Evolutionary conservation across 768 basidiomycete species (phyloP).

Genomic region (Pulveroboletus frians): DNA sequence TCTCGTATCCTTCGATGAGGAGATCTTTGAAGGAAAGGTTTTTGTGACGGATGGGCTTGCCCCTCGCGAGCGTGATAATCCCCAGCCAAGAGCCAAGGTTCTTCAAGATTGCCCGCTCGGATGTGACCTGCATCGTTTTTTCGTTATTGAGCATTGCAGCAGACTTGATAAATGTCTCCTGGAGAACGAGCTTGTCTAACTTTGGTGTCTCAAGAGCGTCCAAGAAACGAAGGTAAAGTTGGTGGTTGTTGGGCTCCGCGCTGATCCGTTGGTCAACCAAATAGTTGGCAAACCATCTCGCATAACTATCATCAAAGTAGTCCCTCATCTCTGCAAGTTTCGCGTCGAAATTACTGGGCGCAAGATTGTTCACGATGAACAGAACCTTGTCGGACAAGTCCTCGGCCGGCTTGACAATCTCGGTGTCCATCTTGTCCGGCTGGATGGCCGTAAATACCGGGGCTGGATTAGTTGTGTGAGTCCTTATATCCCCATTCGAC

Average conservation of each 20-base stretch:
- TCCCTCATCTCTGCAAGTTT: slow-evolving; percentile 85
- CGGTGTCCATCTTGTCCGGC: slow-evolving; percentile 60
- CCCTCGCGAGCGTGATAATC: slow-evolving; percentile 84
- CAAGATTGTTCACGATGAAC: slow-evolving; percentile 98
- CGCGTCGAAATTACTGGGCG: slow-evolving; percentile 85
- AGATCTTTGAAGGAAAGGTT: slow-evolving; percentile 96
- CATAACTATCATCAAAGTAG: slow-evolving; percentile 76
- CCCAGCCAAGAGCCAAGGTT: slow-evolving; percentile 96
- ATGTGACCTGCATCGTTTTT: slow-evolving; percentile 75
- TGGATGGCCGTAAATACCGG: slow-evolving; percentile 75
- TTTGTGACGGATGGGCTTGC: slow-evolving; percentile 88
- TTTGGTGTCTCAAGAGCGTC: slow-evolving; percentile 69
- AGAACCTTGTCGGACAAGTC: slow-evolving; percentile 89
- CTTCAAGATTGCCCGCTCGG: slow-evolving; percentile 85
- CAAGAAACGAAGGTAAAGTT: slow-evolving; percentile 89
- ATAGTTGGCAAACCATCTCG: slow-evolving; percentile 97
- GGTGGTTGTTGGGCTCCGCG: slow-evolving; percentile 95
- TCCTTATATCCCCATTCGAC: slow-evolving; percentile 37
- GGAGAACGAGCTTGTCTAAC: slow-evolving; percentile 75
- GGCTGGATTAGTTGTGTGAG: slow-evolving; percentile 37
- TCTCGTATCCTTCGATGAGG: slow-evolving; percentile 94
- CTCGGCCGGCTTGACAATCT: slow-evolving; percentile 69
- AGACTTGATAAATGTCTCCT: slow-evolving; percentile 90
- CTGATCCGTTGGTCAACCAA: slow-evolving; percentile 94
- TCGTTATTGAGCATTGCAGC: slow-evolving; percentile 86